These are phyloP conservation scores for Aspergillus jensenii DNA, from an alignment of 2,329 filamentous ascomycete genomes.

Conservation along the genomic window DNA sequence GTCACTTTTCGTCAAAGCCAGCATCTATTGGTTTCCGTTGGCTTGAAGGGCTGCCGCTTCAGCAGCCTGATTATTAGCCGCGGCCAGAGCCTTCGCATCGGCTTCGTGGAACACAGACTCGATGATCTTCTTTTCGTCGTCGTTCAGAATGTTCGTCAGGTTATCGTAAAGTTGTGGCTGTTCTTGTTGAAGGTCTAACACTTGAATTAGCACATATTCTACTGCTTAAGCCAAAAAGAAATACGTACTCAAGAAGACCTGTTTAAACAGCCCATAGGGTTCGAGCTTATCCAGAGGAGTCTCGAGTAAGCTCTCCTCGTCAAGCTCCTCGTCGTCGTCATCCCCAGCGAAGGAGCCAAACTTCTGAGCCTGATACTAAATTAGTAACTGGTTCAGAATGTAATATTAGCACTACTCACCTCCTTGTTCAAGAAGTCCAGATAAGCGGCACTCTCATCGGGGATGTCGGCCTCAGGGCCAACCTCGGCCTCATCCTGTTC, in stretches of 20 bases:
- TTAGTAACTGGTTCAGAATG: constrained; percentile 13
- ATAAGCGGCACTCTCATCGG: constrained; percentile 91
- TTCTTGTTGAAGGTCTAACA: constrained; percentile 77
- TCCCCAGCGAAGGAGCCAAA: constrained; percentile 72
- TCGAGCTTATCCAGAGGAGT: constrained; percentile 94
- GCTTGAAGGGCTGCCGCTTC: constrained; percentile 34
- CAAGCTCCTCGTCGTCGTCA: constrained; percentile 85
- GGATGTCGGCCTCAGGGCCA: constrained; percentile 62
- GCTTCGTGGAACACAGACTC: constrained; percentile 75
- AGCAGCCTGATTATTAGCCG: constrained; percentile 39
- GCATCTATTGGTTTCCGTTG: constrained; percentile 34
- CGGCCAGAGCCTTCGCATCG: constrained; percentile 52
- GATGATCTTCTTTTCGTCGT: constrained; percentile 79
- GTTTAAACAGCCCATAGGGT: constrained; percentile 86
- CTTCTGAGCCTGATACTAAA: constrained; percentile 66
- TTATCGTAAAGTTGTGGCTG: constrained; percentile 85
- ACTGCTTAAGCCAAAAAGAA: neutral
- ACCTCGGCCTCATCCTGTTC: constrained; percentile 64
- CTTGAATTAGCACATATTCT: constrained; percentile 29
- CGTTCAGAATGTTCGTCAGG: constrained; percentile 73
- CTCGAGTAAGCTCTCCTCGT: constrained; percentile 89
- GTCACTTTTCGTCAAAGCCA: constrained; percentile 11
- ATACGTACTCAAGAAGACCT: constrained; percentile 74
- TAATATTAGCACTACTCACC: constrained; percentile 45
- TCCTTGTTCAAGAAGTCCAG: constrained; percentile 95